Conservation (phyloP, 768 basidiomycete genomes). For the Pulveroboletus sp. region DNA sequence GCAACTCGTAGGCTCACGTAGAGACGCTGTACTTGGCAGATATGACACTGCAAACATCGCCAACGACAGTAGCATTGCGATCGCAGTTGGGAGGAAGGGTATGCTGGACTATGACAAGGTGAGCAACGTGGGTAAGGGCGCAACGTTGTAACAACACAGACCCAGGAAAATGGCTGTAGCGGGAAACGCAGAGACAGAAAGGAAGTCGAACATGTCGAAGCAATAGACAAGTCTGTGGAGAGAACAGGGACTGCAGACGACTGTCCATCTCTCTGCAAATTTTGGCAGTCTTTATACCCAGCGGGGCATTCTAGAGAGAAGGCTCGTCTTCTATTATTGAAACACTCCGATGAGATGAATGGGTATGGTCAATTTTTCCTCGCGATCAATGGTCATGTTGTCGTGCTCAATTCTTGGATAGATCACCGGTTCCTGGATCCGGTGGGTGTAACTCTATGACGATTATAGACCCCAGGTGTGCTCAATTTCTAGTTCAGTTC, state of each 20-base stretch:
- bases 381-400: too few species aligned
- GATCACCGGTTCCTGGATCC: too few species aligned
- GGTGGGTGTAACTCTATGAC: too few species aligned
- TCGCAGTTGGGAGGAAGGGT: slow-evolving; percentile 42
- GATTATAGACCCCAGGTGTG: too few species aligned
- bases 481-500: too few species aligned
- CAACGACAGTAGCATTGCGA: slow-evolving; percentile 56
- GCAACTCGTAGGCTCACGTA: slow-evolving; percentile 40
- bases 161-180: slow-evolving; percentile 14
- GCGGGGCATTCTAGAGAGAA: too few species aligned
- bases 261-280: neutral
- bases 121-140: neutral
- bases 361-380: too few species aligned
- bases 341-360: too few species aligned
- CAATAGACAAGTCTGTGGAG: neutral
- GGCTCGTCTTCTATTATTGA: neutral
- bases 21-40: slow-evolving; percentile 57
- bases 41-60: slow-evolving; percentile 65
- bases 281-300: slow-evolving; percentile 24
- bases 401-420: too few species aligned
- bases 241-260: too few species aligned
- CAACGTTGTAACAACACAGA: slow-evolving; percentile 4
- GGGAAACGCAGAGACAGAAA: slow-evolving; percentile 12
- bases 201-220: slow-evolving; percentile 17
- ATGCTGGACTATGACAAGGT: slow-evolving; percentile 37